Conservation (phyloP, 192 early-diverging fungal species). For the Coemansia sp. region DNA sequence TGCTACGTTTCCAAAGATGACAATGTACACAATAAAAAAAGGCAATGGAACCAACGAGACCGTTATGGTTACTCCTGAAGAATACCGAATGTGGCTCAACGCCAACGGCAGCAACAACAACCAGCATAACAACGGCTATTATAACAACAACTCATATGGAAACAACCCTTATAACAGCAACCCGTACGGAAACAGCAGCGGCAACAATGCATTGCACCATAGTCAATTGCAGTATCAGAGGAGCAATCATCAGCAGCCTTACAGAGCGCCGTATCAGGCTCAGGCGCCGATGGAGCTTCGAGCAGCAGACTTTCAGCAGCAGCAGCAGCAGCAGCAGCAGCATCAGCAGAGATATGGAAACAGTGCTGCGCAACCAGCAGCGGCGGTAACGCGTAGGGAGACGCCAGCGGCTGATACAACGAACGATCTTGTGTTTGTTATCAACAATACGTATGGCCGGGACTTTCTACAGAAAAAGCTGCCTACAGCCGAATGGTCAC, state of each 20-base stretch:
- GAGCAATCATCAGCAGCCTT: too few relatives aligned
- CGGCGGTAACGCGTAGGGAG: slow-evolving; percentile 11
- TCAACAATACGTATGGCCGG: slow-evolving; percentile 10
- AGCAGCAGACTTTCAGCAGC: slow-evolving; percentile 3
- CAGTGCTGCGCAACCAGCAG: not conserved
- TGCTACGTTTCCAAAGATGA: slow-evolving; percentile 9
- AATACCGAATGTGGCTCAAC: too few relatives aligned
- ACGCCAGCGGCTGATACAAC: not conserved
- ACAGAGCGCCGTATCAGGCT: too few relatives aligned
- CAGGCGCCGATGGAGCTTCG: not conserved
- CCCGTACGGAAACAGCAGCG: not conserved
- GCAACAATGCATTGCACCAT: not conserved
- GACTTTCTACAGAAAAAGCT: slow-evolving; percentile 20
- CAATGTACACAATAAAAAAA: not conserved
- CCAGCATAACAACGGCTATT: too few relatives aligned
- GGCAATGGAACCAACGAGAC: not conserved
- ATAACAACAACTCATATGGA: too few relatives aligned
- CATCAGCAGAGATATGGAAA: not conserved
- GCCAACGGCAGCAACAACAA: too few relatives aligned
- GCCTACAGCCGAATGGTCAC: slow-evolving; percentile 26
- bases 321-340: slow-evolving; percentile 11
- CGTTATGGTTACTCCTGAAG: not conserved
- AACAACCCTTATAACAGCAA: too few relatives aligned
- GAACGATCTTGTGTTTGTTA: not conserved
- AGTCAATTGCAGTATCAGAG: not conserved